phyloP scores from a whole-genome alignment of 331 rosid species.

The Stylosanthes scabra region DNA sequence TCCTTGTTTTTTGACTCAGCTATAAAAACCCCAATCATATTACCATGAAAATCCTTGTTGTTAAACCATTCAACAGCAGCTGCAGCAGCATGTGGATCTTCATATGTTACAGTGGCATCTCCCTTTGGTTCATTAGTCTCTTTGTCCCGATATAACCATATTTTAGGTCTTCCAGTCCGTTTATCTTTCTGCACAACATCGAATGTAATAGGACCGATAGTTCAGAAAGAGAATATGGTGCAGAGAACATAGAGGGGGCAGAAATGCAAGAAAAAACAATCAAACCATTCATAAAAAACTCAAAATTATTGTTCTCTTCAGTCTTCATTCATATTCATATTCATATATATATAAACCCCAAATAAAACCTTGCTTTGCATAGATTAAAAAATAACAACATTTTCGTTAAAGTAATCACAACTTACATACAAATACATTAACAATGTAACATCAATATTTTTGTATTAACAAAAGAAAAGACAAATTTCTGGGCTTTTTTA shows the following conservation, averaged over 20 bases:
- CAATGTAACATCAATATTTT: neutral
- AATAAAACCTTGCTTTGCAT: conserved; percentile 21
- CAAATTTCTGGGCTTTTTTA: neutral
- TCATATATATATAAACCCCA: neutral
- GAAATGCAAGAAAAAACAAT: conserved; percentile 13
- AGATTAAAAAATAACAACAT: too few relatives aligned
- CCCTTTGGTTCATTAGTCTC: conserved; percentile 97
- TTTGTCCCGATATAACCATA: conserved; percentile 92
- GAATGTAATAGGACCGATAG: conserved; percentile 24
- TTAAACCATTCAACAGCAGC: conserved; percentile 99
- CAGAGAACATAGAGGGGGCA: neutral
- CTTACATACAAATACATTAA: neutral
- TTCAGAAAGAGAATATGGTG: neutral
- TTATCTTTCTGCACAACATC: conserved; percentile 78
- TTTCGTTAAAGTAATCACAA: neutral
- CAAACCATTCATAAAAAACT: neutral
- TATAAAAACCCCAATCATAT: conserved; percentile 77
- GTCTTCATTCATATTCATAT: neutral
- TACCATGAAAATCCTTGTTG: conserved; percentile 93
- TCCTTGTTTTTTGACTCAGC: conserved; percentile 95
- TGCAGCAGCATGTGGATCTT: conserved; percentile 95
- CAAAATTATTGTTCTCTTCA: neutral
- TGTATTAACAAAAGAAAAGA: too few relatives aligned
- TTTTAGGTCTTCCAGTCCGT: conserved; percentile 92
- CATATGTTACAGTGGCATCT: conserved; percentile 97